Percentiles rank a stretch among this genome's conserved stretches.
phyloP scores from a whole-genome alignment of 2,329 filamentous ascomycete species.

The Fusarium sp. region DNA sequence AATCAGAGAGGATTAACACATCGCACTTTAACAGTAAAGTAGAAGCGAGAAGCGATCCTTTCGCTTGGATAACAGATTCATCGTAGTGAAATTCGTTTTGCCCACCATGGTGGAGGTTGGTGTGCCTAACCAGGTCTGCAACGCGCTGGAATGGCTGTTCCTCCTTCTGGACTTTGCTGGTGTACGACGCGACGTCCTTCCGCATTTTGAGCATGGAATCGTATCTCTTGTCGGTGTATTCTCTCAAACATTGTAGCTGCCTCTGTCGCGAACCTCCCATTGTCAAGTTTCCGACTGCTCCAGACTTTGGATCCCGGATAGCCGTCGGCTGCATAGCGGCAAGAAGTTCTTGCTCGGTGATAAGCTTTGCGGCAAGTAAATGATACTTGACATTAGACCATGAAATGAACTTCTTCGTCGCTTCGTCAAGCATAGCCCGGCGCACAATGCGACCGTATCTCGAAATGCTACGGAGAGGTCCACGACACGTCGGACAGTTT shows the following conservation, averaged over 20 bases:
- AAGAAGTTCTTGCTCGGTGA: background rate
- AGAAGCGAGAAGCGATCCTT: background rate
- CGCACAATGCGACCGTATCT: slow-evolving; percentile 4
- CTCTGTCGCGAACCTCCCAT: background rate
- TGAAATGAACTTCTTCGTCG: background rate
- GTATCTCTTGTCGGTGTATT: background rate
- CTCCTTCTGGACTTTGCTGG: background rate
- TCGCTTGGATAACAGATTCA: background rate
- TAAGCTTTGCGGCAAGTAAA: background rate
- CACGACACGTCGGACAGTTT: background rate
- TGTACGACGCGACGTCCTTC: background rate
- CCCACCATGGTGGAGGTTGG: background rate
- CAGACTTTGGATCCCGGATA: background rate
- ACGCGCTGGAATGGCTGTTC: slow-evolving; percentile 4
- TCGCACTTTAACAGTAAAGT: background rate
- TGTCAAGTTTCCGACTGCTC: background rate
- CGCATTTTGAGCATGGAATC: background rate
- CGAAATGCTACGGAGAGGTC: background rate
- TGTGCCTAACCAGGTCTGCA: background rate
- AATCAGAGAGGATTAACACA: background rate
- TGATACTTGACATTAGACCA: background rate
- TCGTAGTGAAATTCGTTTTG: slow-evolving; percentile 1
- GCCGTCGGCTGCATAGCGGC: background rate
- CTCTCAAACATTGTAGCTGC: background rate
- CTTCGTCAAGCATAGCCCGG: slow-evolving; percentile 1